A percentile compares a stretch with the other conserved stretches of the same genome.
Evolutionary conservation across 768 basidiomycete genomes (phyloP).

Genomic region (Termitomyces sp.): DNA sequence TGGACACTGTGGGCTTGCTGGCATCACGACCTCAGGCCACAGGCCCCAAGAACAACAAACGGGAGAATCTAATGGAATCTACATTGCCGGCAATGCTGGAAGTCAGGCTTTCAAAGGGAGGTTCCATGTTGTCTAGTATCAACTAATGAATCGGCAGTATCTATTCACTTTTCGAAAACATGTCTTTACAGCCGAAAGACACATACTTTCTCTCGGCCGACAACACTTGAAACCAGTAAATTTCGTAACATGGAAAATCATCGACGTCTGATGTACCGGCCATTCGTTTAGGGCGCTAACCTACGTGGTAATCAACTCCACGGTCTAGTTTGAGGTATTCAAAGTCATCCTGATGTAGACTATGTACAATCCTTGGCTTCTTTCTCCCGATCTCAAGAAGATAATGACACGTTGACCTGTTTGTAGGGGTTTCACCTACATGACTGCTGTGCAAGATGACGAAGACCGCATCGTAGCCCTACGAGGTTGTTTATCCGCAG

Average conservation of each 20-base stretch:
- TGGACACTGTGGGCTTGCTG: constrained; percentile 82
- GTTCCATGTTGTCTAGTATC: background rate
- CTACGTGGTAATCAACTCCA: constrained; percentile 22
- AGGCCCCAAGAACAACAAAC: constrained; percentile 62
- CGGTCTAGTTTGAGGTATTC: constrained; percentile 64
- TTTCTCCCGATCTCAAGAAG: constrained; percentile 38
- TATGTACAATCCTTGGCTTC: constrained; percentile 73
- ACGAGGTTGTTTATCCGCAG: constrained; percentile 74
- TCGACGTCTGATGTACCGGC: constrained; percentile 68
- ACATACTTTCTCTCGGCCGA: constrained; percentile 67
- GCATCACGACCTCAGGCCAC: constrained; percentile 72
- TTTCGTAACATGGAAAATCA: constrained; percentile 58
- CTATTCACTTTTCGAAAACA: constrained; percentile 86
- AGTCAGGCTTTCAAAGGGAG: constrained; percentile 30
- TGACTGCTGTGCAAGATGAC: background rate
- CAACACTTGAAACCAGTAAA: constrained; percentile 46
- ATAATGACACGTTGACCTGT: constrained; percentile 51
- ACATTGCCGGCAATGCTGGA: constrained; percentile 90
- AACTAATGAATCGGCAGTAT: constrained; percentile 53
- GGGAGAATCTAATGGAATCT: constrained; percentile 94
- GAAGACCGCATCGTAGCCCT: constrained; percentile 43
- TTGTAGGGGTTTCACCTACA: constrained; percentile 42
- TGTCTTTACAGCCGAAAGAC: constrained; percentile 95
- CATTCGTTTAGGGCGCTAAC: constrained; percentile 31
- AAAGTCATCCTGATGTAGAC: constrained; percentile 68